These are phyloP conservation scores for Cronartium ribicola DNA, from an alignment of 1,284 basidiomycete species.

Conservation along the genomic window DNA sequence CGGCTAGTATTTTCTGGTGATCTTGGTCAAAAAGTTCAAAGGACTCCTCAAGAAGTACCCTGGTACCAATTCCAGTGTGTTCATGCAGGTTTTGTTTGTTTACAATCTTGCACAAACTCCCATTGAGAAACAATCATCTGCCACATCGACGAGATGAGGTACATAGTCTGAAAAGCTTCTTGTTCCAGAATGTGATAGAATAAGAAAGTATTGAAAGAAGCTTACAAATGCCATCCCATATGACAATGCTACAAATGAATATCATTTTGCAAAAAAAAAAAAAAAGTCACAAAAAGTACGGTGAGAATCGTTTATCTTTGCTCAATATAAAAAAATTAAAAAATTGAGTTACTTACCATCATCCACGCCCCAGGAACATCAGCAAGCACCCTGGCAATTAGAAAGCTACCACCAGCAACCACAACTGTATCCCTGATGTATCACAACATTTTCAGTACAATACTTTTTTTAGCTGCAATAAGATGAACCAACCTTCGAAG, in stretches of 20 bases:
- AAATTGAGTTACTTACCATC: conserved; percentile 7
- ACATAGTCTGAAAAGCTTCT: too few species aligned
- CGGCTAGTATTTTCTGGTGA: too few species aligned
- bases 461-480: background rate
- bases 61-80: too few species aligned
- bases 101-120: too few species aligned
- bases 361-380: conserved; percentile 41
- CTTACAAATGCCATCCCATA: conserved; percentile 40
- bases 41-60: too few species aligned
- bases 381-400: conserved; percentile 17
- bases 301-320: background rate
- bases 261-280: background rate
- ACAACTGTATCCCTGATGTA: conserved; percentile 31
- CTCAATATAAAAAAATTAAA: background rate
- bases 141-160: too few species aligned
- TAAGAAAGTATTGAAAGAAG: background rate
- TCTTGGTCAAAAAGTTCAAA: too few species aligned
- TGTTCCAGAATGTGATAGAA: background rate
- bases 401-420: conserved; percentile 11
- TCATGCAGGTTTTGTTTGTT: too few species aligned
- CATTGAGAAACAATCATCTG: too few species aligned
- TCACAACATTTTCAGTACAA: background rate
- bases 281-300: background rate
- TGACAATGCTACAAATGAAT: conserved; percentile 31
- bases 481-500: conserved; percentile 2